Evolutionary conservation across 169 alveolate genomes (phyloP).

Genomic region (Plasmodium yoelii): DNA sequence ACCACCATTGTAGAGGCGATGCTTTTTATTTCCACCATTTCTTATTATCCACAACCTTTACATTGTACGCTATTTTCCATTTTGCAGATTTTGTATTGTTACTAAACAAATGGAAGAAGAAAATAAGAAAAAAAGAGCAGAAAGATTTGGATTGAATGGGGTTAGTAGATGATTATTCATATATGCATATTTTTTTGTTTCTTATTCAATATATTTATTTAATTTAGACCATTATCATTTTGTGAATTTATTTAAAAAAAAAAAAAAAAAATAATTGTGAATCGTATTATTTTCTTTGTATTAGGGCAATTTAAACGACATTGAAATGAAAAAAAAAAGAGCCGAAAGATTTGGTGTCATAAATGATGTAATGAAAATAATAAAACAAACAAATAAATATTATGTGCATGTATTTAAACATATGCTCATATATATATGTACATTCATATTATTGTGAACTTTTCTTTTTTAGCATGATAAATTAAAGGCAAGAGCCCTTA

Average conservation of each 20-base stretch:
- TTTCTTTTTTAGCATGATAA: slow-evolving; percentile 42
- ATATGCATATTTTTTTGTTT: not conserved
- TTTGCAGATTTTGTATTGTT: slow-evolving; percentile 61
- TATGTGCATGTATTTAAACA: not conserved
- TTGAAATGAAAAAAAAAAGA: slow-evolving; percentile 49
- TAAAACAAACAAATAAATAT: not conserved
- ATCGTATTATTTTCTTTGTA: not conserved
- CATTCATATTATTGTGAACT: not conserved
- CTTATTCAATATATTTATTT: not conserved
- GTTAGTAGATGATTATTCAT: not conserved
- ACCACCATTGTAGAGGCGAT: too few species aligned
- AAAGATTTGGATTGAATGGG: slow-evolving; percentile 64
- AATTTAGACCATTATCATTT: not conserved
- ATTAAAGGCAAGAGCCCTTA: slow-evolving; percentile 69
- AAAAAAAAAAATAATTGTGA: too few species aligned
- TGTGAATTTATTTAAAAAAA: too few species aligned
- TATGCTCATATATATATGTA: not conserved
- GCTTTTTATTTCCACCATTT: not conserved
- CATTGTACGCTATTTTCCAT: not conserved
- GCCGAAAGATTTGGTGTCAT: slow-evolving; percentile 71
- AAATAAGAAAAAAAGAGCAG: slow-evolving; percentile 71
- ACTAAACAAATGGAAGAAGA: slow-evolving; percentile 74
- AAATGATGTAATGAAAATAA: slow-evolving; percentile 30
- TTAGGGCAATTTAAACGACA: slow-evolving; percentile 54
- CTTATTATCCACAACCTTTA: not conserved